Evolutionary conservation across 306 rosid genomes (phyloP), one percentile per base, ranked within the genome.

Genomic region (Corylus americana): DNA sequence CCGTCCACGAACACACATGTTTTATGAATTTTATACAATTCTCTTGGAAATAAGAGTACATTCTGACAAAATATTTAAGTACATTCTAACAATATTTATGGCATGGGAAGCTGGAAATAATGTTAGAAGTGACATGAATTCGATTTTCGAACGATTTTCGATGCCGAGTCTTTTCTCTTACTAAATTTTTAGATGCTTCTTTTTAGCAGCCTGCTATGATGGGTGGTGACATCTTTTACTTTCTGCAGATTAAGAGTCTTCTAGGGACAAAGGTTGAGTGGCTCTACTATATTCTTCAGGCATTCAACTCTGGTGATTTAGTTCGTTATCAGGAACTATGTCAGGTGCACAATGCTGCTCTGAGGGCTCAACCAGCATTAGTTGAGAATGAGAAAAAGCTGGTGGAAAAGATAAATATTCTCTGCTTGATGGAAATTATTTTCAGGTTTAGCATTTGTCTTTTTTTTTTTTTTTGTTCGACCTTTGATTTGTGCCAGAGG

Each of bases 361-460:
- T 96, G 77, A 90, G 94, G 29, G 93, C 98, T 51, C 99, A 96
- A 77, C 99, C 99, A 2, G 97, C 99, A 44, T 79, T 96, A 55
- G 98, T 93, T 77, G 96, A 88, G 74, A 96, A 96, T 55, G 99
- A 96, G 80, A 85, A 93, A 84, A 96, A 81, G 84, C 89, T 96
- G 74, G 80, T 93, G 85, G 99, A 96, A 76, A 96, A 96, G 92
- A 92, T 96, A 54, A 96, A 96, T 82, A 96, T 96, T 84, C 96
- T 96, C 77, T 96, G 99, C 86, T 89, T 96, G 89, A 96, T 96
- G 98, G 99, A 93, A 86, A 96, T 96, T 77, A 96, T 96, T 82
- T 96, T 96, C 92, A 96, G 99, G 99, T 91, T 87, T 54, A 55
- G 72, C 51, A 18, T 68, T 42, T 31, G 11, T 35, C 14, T 18